phyloP scores from a whole-genome alignment of 2,329 filamentous ascomycete genomes.

The Fusarium pseudograminearum region DNA sequence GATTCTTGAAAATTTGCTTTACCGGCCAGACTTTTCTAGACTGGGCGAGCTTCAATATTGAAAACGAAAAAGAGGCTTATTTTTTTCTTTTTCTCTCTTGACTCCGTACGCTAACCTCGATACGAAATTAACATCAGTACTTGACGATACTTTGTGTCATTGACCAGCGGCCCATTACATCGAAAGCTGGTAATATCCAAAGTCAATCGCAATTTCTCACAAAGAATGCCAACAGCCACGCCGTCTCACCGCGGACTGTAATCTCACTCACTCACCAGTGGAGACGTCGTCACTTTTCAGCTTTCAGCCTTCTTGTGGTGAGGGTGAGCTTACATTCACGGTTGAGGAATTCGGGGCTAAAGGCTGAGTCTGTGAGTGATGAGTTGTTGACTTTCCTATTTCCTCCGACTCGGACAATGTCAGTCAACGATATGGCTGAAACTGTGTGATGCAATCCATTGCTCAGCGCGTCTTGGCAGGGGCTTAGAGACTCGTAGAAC shows the following conservation, averaged over 20 bases:
- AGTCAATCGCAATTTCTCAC: constrained; percentile 17
- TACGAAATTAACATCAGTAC: constrained; percentile 23
- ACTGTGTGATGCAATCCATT: constrained; percentile 40
- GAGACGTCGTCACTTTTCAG: constrained; percentile 18
- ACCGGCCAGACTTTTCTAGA: constrained; percentile 35
- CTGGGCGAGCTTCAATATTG: constrained; percentile 16
- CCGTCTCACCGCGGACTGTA: constrained; percentile 21
- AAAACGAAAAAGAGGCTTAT: constrained; percentile 3
- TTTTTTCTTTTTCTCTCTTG: constrained; percentile 6
- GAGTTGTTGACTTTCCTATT: constrained; percentile 1
- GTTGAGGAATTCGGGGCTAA: constrained; percentile 6
- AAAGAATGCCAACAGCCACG: constrained; percentile 29
- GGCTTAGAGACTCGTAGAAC: constrained; percentile 23
- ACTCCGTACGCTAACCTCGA: constrained; percentile 17
- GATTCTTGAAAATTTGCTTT: constrained; percentile 40
- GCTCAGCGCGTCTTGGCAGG: constrained; percentile 41
- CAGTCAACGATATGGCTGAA: constrained; percentile 27
- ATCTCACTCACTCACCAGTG: constrained; percentile 3
- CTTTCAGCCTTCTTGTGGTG: constrained; percentile 6
- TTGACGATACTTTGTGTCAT: constrained; percentile 15
- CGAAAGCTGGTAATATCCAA: constrained; percentile 11
- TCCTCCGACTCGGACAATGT: constrained; percentile 6
- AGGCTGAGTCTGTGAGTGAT: constrained; percentile 1
- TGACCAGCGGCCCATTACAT: constrained; percentile 11
- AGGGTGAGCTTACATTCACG: neutral